Evolutionary conservation across 768 basidiomycete species (phyloP).

Genomic region (Harrya chromipes): DNA sequence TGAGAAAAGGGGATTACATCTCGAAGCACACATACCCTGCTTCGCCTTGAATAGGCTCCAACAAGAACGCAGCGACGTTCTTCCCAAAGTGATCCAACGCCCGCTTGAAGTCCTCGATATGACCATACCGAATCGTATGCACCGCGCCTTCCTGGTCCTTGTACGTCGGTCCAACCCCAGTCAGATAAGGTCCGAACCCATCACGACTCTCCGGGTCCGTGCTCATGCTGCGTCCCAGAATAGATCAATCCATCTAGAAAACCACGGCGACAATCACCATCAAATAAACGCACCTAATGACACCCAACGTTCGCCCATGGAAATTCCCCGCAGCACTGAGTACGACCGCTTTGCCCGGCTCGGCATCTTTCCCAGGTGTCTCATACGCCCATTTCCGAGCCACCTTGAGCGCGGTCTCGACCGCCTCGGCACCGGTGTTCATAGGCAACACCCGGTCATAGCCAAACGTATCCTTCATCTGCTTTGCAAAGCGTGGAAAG

Average conservation of each 20-base stretch:
- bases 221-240: conserved; percentile 62
- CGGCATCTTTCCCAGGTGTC: conserved; percentile 59
- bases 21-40: conserved; percentile 65
- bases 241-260: conserved; percentile 1
- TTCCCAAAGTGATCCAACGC: conserved; percentile 80
- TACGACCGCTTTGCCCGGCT: conserved; percentile 72
- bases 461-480: conserved; percentile 78
- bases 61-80: conserved; percentile 86
- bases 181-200: conserved; percentile 91
- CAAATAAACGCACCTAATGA: conserved; percentile 57
- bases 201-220: conserved; percentile 87
- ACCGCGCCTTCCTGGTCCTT: conserved; percentile 46
- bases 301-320: conserved; percentile 89
- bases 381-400: conserved; percentile 98
- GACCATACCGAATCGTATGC: conserved; percentile 76
- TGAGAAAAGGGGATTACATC: background rate
- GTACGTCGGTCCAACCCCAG: conserved; percentile 79
- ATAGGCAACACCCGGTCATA: conserved; percentile 97
- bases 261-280: conserved; percentile 7
- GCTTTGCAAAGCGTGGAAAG: conserved; percentile 87
- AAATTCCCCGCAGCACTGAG: conserved; percentile 89
- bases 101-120: conserved; percentile 74
- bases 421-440: conserved; percentile 99
- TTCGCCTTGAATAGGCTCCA: conserved; percentile 99
- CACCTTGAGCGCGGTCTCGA: conserved; percentile 95